phyloP scores from a whole-genome alignment of 202 grass and related monocot species.

The Musa balbisiana region DNA sequence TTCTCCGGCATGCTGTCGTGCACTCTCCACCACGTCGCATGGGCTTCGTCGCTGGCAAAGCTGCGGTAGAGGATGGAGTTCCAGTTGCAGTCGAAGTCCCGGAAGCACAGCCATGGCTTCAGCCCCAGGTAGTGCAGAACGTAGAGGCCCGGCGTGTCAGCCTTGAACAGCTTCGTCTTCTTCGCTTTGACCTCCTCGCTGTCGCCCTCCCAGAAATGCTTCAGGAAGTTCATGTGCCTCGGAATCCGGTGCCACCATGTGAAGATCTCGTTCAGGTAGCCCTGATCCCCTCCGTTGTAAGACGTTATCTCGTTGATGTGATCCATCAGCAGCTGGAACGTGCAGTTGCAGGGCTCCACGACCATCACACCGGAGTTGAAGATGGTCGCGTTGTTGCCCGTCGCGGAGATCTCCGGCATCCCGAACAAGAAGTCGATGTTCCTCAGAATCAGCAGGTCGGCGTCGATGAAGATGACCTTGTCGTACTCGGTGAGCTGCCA shows the following conservation, averaged over 20 bases:
- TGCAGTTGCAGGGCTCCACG: conserved; percentile 6
- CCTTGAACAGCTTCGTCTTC: neutral
- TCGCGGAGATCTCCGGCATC: neutral
- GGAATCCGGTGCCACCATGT: conserved; percentile 7
- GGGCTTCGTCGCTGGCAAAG: conserved; percentile 1
- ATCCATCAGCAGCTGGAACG: conserved; percentile 4
- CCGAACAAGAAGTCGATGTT: conserved; percentile 14
- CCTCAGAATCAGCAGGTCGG: conserved; percentile 9
- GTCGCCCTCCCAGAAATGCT: conserved; percentile 17
- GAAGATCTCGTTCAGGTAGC: conserved; percentile 12
- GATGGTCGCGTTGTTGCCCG: neutral
- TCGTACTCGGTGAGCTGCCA: conserved; percentile 17
- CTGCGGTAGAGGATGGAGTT: neutral
- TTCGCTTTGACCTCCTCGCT: neutral
- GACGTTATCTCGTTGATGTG: conserved; percentile 8
- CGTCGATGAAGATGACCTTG: conserved; percentile 16
- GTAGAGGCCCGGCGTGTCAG: neutral
- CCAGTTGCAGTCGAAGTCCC: conserved; percentile 6
- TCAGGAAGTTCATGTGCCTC: neutral
- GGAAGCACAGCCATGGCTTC: conserved; percentile 5
- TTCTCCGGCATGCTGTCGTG: neutral
- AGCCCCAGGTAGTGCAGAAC: neutral
- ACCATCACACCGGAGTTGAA: conserved; percentile 15
- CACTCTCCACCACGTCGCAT: conserved; percentile 5
- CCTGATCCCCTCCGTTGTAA: conserved; percentile 9